phyloP scores from a whole-genome alignment of 305 asterid species.

The Fraxinus velutina region DNA sequence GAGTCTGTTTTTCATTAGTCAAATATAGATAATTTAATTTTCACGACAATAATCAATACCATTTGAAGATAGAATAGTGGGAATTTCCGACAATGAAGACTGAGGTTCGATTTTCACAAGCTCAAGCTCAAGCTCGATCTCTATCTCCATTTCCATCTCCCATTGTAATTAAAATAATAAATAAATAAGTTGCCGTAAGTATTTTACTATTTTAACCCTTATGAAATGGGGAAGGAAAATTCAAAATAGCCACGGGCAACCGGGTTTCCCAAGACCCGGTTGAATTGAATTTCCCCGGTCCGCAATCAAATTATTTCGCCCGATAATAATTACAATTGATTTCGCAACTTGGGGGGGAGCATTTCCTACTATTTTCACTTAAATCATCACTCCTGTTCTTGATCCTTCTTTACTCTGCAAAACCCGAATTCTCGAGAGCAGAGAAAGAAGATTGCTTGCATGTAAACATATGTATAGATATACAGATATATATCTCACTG shows the following conservation, averaged over 20 bases:
- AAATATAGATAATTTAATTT: no score
- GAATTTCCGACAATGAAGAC: no score
- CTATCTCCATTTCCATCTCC: no score
- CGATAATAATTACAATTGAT: slow-evolving; percentile 21
- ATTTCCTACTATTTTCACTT: slow-evolving; percentile 7
- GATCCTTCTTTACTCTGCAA: slow-evolving; percentile 35
- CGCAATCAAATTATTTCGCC: slow-evolving; percentile 8
- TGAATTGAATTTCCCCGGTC: slow-evolving; percentile 11
- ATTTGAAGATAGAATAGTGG: no score
- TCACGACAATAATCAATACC: no score
- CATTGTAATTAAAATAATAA: no score
- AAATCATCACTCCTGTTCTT: slow-evolving; percentile 11
- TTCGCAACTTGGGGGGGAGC: background rate
- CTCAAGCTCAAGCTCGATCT: no score
- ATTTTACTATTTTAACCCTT: background rate
- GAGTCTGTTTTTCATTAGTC: no score
- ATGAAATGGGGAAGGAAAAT: background rate
- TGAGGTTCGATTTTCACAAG: no score
- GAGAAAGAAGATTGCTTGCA: slow-evolving; percentile 28
- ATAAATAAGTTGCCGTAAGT: no score
- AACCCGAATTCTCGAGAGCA: slow-evolving; percentile 27
- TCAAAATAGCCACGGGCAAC: background rate
- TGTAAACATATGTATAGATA: slow-evolving; percentile 5
- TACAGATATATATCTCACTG: background rate
- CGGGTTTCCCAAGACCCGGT: background rate